Conservation (phyloP, 2,329 filamentous ascomycete genomes). For the Pestalotiopsis sp. region DNA sequence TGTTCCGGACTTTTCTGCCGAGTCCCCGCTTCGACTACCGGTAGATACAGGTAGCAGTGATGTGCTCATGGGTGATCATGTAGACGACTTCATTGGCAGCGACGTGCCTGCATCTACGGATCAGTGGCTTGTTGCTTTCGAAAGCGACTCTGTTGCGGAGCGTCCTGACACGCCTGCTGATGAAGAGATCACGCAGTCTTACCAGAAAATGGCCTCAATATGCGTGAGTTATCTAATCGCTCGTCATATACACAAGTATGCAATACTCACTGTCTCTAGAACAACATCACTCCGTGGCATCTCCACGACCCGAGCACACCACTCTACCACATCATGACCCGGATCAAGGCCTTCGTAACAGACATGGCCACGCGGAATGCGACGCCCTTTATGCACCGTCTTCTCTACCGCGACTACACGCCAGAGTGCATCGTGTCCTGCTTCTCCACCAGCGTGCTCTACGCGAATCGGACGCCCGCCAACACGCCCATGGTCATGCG, state of each 20-base stretch:
- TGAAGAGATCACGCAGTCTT: slow-evolving; percentile 17
- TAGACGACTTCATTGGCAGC: not conserved
- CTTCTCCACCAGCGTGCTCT: slow-evolving; percentile 32
- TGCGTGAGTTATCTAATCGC: slow-evolving; percentile 22
- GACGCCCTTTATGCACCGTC: slow-evolving; percentile 32
- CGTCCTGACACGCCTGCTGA: slow-evolving; percentile 19
- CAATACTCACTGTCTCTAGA: not conserved
- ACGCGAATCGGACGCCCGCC: slow-evolving; percentile 28
- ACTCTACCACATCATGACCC: slow-evolving; percentile 26
- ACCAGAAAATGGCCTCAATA: slow-evolving; percentile 22
- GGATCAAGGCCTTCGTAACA: slow-evolving; percentile 26
- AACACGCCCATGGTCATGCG: slow-evolving; percentile 32
- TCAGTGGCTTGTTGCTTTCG: not conserved
- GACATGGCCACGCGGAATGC: slow-evolving; percentile 28
- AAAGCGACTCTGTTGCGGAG: slow-evolving; percentile 4
- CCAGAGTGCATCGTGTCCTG: slow-evolving; percentile 32
- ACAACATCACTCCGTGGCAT: slow-evolving; percentile 26
- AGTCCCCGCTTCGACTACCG: not conserved
- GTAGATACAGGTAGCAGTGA: not conserved
- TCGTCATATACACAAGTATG: not conserved
- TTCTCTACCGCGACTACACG: slow-evolving; percentile 28
- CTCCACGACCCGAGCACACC: slow-evolving; percentile 30
- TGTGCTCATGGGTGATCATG: not conserved
- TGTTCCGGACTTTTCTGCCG: not conserved
- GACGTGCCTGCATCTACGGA: not conserved